Base-by-base conservation (phyloP, 495 filamentous ascomycete genomes). In the Aspergillus sparsus region DNA sequence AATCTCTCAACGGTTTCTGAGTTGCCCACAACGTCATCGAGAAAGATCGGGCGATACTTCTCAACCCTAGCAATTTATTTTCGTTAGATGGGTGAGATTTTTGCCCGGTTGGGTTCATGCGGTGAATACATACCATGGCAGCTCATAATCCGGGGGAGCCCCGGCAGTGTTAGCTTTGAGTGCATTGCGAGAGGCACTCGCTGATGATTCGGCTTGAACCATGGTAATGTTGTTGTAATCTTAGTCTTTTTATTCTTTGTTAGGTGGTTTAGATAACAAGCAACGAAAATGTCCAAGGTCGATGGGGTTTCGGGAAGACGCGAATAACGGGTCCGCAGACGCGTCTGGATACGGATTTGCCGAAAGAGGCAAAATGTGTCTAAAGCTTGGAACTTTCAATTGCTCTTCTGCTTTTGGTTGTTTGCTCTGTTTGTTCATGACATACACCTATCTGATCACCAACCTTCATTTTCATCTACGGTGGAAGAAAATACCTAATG, bases 1-100 rank as follows among this genome's bases (percentile, higher is more conserved):
- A 99, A 80, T 16, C 94, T 89, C 74, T 97, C 95, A 65, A 99
- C 88, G 0, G 94, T 99, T 71, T 99, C 94, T 11, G 87, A 95
- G 71, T 99, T 99, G 61, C 94, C 94, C 55, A 98, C 95, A 51
- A 99, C 86, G 70, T 99, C 94, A 77, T 97, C 92, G 36, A 99
- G 88, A 78, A 92, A 90, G 52, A 93, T 79, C 0, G 94, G 94
- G 44, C 94, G 85, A 76, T 99, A 99, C 72, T 99, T 99, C 74
- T 99, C 94, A 39, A 99, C 95, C 94, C 94, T 97, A 61, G 21
- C 21, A 27, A 27, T 27, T 27, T 27, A 1, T 27, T 27, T 27
- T 27, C 3, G 21, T 27, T 27, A 27, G 21, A 27, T 27, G 21
- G 3, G 21, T 27, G 21, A 3, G 21, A 27, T 27, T 27, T 27